phyloP scores from a whole-genome alignment of 441 rosid species.

The Brassica balearica region DNA sequence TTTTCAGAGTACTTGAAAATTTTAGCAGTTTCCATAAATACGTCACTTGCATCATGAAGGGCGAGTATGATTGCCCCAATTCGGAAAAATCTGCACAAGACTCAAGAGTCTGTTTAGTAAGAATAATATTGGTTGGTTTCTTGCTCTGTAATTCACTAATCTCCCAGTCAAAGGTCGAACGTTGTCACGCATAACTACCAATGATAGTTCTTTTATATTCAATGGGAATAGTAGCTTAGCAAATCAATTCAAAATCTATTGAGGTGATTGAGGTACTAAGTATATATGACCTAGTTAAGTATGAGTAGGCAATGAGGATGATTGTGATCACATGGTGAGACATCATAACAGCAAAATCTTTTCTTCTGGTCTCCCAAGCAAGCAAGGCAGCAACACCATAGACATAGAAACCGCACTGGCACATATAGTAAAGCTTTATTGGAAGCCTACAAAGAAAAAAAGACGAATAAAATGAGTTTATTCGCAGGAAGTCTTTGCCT shows the following conservation, averaged over 20 bases:
- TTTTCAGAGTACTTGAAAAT: slow-evolving; percentile 76
- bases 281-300: slow-evolving; percentile 36
- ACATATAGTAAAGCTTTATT: slow-evolving; percentile 76
- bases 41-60: slow-evolving; percentile 89
- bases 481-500: not conserved
- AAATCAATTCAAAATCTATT: not conserved
- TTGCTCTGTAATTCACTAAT: not conserved
- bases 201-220: too few relatives aligned
- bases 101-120: not conserved
- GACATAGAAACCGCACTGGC: slow-evolving; percentile 88
- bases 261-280: too few relatives aligned
- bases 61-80: slow-evolving; percentile 79
- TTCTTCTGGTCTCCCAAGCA: slow-evolving; percentile 93
- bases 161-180: not conserved
- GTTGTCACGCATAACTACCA: not conserved
- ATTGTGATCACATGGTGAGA: slow-evolving; percentile 95
- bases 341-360: slow-evolving; percentile 96
- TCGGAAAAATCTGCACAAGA: slow-evolving; percentile 70
- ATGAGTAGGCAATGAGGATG: slow-evolving; percentile 78
- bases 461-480: not conserved
- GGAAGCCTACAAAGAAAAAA: slow-evolving; percentile 53
- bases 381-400: slow-evolving; percentile 85
- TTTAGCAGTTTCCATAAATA: slow-evolving; percentile 87
- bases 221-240: not conserved
- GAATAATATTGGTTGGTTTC: not conserved